Conservation (phyloP, 2,329 filamentous ascomycete genomes). For the Teratosphaeria nubilosa region DNA sequence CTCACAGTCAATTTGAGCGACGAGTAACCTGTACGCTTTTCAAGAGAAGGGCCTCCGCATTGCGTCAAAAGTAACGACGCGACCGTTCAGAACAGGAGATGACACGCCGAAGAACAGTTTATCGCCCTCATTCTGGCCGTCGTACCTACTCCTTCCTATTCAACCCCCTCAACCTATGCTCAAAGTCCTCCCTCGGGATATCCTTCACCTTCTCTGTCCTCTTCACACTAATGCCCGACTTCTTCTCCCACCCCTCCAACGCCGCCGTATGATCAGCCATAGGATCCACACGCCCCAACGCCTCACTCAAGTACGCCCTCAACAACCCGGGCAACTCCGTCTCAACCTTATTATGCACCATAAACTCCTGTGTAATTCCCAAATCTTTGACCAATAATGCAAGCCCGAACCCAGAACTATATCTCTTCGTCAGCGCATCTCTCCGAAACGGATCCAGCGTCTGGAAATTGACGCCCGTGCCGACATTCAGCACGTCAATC, state of each 20-base stretch:
- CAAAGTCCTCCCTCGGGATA: constrained; percentile 17
- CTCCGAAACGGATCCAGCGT: constrained; percentile 22
- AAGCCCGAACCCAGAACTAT: constrained; percentile 26
- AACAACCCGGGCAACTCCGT: constrained; percentile 22
- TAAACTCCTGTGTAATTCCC: constrained; percentile 27
- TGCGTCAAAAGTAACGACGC: no score
- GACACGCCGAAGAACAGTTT: not conserved
- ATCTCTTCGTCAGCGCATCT: constrained; percentile 19
- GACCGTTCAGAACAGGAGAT: no score
- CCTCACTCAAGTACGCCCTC: constrained; percentile 24
- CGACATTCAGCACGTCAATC: constrained; percentile 34
- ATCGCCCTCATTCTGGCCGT: not conserved
- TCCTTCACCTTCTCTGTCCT: constrained; percentile 17
- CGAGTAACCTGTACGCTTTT: no score
- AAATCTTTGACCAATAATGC: constrained; percentile 28
- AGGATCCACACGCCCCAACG: constrained; percentile 20
- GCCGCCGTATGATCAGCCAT: constrained; percentile 27
- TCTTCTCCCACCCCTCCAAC: constrained; percentile 28
- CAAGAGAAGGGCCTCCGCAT: no score
- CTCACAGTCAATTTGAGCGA: no score
- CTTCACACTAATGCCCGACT: constrained; percentile 24
- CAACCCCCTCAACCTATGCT: constrained; percentile 18
- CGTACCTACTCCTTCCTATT: not conserved
- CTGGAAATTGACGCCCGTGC: constrained; percentile 30
- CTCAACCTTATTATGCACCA: constrained; percentile 23